phyloP scores from a whole-genome alignment of 1,139 yeast genomes.

The Scheffersomyces segobiensis region DNA sequence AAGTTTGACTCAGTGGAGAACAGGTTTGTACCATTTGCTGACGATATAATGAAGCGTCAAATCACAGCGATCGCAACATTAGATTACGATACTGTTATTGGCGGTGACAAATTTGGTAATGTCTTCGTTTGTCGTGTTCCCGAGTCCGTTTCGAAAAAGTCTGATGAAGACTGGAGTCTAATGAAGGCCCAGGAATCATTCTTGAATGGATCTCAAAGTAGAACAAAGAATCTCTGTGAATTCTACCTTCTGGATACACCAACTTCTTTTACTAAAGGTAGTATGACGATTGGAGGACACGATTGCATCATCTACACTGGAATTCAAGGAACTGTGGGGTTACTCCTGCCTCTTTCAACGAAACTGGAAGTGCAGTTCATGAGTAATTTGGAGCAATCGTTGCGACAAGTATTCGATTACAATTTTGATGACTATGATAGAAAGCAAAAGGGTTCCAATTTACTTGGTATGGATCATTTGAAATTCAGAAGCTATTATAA shows the following conservation, averaged over 20 bases:
- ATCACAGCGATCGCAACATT: slow-evolving; percentile 58
- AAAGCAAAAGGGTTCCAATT: slow-evolving; percentile 17
- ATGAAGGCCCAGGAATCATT: slow-evolving; percentile 33
- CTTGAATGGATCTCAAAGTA: slow-evolving; percentile 54
- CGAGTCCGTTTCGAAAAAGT: slow-evolving; percentile 38
- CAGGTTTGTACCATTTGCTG: slow-evolving; percentile 62
- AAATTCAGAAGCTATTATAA: slow-evolving; percentile 75
- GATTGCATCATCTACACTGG: slow-evolving; percentile 74
- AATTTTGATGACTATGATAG: slow-evolving; percentile 32
- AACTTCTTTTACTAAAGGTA: slow-evolving; percentile 57
- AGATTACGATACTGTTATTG: slow-evolving; percentile 75
- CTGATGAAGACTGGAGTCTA: slow-evolving; percentile 56
- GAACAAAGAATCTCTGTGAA: slow-evolving; percentile 58
- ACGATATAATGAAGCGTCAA: slow-evolving; percentile 69
- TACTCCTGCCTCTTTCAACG: slow-evolving; percentile 65
- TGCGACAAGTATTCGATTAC: slow-evolving; percentile 38
- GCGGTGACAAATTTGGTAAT: slow-evolving; percentile 92
- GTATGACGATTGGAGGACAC: slow-evolving; percentile 60
- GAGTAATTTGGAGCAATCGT: slow-evolving; percentile 49
- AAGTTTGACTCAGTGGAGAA: slow-evolving; percentile 54
- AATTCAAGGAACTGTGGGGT: slow-evolving; percentile 78
- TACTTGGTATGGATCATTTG: slow-evolving; percentile 67
- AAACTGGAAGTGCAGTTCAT: slow-evolving; percentile 65
- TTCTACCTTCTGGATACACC: slow-evolving; percentile 72
- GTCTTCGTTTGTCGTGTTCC: slow-evolving; percentile 67